Evolutionary conservation across 2,329 filamentous ascomycete species (phyloP), one percentile per base, ranked within the genome.

Genomic region (Fusarium sp.): DNA sequence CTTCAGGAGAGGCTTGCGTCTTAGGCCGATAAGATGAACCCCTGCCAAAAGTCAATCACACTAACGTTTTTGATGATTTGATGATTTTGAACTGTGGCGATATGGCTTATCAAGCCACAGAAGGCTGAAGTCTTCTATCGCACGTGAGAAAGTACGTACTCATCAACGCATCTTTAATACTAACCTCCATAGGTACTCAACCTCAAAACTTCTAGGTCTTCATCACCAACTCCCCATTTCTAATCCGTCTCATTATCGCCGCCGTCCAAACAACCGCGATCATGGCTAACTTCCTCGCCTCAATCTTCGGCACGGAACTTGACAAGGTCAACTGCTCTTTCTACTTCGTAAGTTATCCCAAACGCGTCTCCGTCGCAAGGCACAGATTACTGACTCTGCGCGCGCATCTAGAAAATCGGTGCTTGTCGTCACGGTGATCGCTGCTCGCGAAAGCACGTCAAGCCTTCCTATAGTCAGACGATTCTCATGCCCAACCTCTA

Each of bases 321-420:
- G 96, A 99, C 90, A 99, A 95, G 79, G 94, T 97, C 85, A 97
- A 98, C 88, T 97, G 96, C 88, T 96, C 92, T 58, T 99, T 99
- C 88, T 99, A 99, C 89, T 83, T 83, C 64, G 79, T 81, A 77
- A 72, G 79, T 75, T 36, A 21, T 33, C 35, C 20, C 39, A 52
- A 58, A 64, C 56, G 58, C 67, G 54, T 58, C 58, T 62, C 17
- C 20, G 53, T 65, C 52, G 29, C 54, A 50, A 55, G 13, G 25
- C 37, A 41, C 53, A 50, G 46, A 29, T 65, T 11, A 52, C 67
- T 70, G 47, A 70, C 52, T 47, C 23, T 69, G 58, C 55, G 42
- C 62, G 62, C 64, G 51, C 45, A 37, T 53, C 14, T 94, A 97
- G 91, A 99, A 99, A 85, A 99, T 99, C 81, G 96, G 96, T 79